Conservation (phyloP, 2,329 filamentous ascomycete species). For the Juglanconis oblonga region DNA sequence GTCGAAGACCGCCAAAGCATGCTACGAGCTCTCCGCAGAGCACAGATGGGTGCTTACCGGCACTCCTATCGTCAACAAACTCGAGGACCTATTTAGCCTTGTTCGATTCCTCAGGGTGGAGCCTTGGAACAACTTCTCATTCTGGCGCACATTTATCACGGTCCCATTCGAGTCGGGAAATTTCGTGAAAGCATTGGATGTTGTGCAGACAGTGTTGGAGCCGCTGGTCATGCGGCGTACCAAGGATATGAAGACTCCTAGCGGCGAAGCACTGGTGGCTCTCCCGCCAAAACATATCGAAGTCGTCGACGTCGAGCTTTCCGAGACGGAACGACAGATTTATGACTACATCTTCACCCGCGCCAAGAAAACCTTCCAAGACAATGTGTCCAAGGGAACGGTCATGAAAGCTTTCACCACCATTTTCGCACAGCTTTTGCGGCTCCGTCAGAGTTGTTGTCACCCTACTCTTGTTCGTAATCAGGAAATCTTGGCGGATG, state of each 20-base stretch:
- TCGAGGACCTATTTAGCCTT: constrained; percentile 92
- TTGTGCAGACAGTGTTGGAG: constrained; percentile 94
- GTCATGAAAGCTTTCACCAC: constrained; percentile 94
- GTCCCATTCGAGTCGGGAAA: constrained; percentile 95
- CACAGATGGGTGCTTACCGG: constrained; percentile 94
- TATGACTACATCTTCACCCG: constrained; percentile 87
- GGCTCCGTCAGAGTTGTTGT: constrained; percentile 89
- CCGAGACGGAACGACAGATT: constrained; percentile 79
- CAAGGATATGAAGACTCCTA: constrained; percentile 96
- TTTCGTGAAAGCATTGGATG: constrained; percentile 88
- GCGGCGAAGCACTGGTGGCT: constrained; percentile 71
- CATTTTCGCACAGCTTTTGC: constrained; percentile 93
- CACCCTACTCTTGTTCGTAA: constrained; percentile 89
- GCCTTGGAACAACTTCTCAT: constrained; percentile 98
- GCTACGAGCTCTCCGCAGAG: constrained; percentile 80
- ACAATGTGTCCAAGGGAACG: constrained; percentile 87
- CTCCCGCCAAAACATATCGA: constrained; percentile 77
- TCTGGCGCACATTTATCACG: constrained; percentile 98
- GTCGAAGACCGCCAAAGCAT: constrained; percentile 92
- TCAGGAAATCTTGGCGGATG: constrained; percentile 78
- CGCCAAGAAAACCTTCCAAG: constrained; percentile 79
- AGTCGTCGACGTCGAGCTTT: constrained; percentile 86
- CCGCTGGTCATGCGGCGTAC: constrained; percentile 92
- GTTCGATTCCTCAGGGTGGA: constrained; percentile 92
- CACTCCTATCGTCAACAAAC: constrained; percentile 92